Evolutionary conservation across 495 filamentous ascomycete species (phyloP).

Genomic region (Viridothelium virens): DNA sequence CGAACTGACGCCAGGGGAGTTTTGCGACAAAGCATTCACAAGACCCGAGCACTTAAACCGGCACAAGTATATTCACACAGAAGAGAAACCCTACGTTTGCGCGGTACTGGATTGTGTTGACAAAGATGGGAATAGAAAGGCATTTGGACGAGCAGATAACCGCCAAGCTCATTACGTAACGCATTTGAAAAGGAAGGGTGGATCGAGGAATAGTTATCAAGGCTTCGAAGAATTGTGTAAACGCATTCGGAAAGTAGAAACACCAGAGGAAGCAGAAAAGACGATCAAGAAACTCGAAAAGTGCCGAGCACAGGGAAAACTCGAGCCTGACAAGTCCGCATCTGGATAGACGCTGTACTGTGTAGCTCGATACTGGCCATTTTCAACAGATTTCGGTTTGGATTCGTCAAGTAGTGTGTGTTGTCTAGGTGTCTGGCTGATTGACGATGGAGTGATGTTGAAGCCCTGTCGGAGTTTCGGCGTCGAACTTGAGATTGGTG

Average conservation of each 20-base stretch:
- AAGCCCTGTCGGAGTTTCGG: not conserved
- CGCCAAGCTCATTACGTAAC: conserved; percentile 4
- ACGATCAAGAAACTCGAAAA: conserved; percentile 6
- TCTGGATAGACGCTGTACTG: not conserved
- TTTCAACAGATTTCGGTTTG: not conserved
- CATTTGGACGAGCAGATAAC: conserved; percentile 4
- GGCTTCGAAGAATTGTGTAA: not conserved
- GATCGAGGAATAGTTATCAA: not conserved
- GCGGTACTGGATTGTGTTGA: not conserved
- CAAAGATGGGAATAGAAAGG: not conserved
- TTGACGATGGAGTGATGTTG: not conserved
- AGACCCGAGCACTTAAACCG: not conserved
- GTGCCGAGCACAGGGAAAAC: not conserved
- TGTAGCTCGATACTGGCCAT: not conserved
- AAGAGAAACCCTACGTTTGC: not conserved
- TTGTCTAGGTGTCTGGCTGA: not conserved
- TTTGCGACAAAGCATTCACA: conserved; percentile 4
- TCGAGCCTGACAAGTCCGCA: not conserved
- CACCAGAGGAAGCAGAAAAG: not conserved
- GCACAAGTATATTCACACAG: not conserved
- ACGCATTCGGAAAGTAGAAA: not conserved
- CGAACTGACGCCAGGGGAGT: not conserved
- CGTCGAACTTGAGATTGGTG: not conserved
- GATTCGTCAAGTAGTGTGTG: not conserved
- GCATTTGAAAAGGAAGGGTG: not conserved